These are phyloP conservation scores for Bruguiera gymnorhiza DNA, from an alignment of 345 rosid species.

Conservation along the genomic window DNA sequence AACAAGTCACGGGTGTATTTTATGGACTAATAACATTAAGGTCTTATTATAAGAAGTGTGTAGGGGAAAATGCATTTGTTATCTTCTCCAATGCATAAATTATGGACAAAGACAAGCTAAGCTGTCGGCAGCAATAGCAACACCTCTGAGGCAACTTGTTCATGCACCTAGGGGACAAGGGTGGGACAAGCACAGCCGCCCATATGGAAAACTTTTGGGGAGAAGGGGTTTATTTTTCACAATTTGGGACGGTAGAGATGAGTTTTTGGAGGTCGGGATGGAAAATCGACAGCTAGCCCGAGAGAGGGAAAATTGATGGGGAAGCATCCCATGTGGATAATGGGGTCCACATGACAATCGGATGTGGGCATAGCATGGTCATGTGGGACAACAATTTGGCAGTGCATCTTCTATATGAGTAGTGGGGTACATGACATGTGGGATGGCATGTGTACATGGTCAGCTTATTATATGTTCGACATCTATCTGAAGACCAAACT, in stretches of 20 bases:
- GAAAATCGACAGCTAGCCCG: slow-evolving; percentile 33
- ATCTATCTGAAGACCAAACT: no score
- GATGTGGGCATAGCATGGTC: neutral
- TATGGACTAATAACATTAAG: slow-evolving; percentile 22
- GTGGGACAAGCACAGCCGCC: slow-evolving; percentile 72
- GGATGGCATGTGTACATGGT: slow-evolving; percentile 28
- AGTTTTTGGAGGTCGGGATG: slow-evolving; percentile 21
- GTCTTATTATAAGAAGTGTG: slow-evolving; percentile 10
- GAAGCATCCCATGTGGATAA: slow-evolving; percentile 23
- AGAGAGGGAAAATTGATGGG: slow-evolving; percentile 8
- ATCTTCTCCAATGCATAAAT: slow-evolving; percentile 33
- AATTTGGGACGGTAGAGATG: slow-evolving; percentile 41
- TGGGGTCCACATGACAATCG: neutral
- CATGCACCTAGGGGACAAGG: slow-evolving; percentile 56
- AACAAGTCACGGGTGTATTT: slow-evolving; percentile 33
- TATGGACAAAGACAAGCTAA: slow-evolving; percentile 71
- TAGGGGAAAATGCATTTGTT: neutral
- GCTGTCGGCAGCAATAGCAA: slow-evolving; percentile 72
- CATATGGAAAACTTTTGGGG: slow-evolving; percentile 33
- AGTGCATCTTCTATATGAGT: neutral
- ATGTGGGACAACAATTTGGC: slow-evolving; percentile 18
- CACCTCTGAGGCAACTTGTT: slow-evolving; percentile 71
- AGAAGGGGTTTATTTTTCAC: neutral
- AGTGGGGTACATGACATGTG: slow-evolving; percentile 51
- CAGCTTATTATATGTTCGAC: neutral